These are phyloP conservation scores for Candida quercuum DNA, from an alignment of 805 yeast genomes.

Conservation along the genomic window DNA sequence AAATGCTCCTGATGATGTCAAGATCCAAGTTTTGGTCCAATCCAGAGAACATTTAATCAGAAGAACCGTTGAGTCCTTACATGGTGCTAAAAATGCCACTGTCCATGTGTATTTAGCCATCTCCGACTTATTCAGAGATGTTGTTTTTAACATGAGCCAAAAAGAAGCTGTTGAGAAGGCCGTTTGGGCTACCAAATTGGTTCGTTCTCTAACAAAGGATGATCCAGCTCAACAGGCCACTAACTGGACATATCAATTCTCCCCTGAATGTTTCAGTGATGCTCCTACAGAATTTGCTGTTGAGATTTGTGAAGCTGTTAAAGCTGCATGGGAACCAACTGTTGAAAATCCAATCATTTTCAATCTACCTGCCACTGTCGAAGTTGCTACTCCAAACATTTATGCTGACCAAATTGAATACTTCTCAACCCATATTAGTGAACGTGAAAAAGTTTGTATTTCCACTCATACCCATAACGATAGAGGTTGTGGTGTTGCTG, in stretches of 20 bases:
- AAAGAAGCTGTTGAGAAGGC: slow-evolving; percentile 66
- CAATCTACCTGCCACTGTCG: slow-evolving; percentile 79
- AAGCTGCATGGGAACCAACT: slow-evolving; percentile 76
- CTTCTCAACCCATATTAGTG: slow-evolving; percentile 59
- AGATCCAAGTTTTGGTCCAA: slow-evolving; percentile 69
- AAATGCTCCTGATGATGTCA: slow-evolving; percentile 70
- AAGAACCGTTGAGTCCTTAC: slow-evolving; percentile 68
- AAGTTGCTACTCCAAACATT: slow-evolving; percentile 68
- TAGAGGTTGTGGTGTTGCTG: slow-evolving; percentile 83
- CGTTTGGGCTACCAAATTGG: slow-evolving; percentile 63
- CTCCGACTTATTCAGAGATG: slow-evolving; percentile 68
- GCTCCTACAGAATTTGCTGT: slow-evolving; percentile 71
- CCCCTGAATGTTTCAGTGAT: slow-evolving; percentile 76
- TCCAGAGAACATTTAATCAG: slow-evolving; percentile 70
- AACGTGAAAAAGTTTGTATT: slow-evolving; percentile 65
- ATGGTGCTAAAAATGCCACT: slow-evolving; percentile 69
- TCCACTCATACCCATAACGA: slow-evolving; percentile 77
- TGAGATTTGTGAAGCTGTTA: slow-evolving; percentile 76
- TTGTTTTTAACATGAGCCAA: slow-evolving; percentile 67
- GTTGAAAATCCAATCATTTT: slow-evolving; percentile 68
- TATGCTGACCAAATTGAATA: slow-evolving; percentile 81
- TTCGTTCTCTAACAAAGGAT: slow-evolving; percentile 66
- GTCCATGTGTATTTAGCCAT: slow-evolving; percentile 74
- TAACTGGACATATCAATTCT: slow-evolving; percentile 66
- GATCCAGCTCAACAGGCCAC: slow-evolving; percentile 62